These are phyloP conservation scores for Psidium guajava DNA, from an alignment of 345 rosid genomes.

Conservation along the genomic window DNA sequence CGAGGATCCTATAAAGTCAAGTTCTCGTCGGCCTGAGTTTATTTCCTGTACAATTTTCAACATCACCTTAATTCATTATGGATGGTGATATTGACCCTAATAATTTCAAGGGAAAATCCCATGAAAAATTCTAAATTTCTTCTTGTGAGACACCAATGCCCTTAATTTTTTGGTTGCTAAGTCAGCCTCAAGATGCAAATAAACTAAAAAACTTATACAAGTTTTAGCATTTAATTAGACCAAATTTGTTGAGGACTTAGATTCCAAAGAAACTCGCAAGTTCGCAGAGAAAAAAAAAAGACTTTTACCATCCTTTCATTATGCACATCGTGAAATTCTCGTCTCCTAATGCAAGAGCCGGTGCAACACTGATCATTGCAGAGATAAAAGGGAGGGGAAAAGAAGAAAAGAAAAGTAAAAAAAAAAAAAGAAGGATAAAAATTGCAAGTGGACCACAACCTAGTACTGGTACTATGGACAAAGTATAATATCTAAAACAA, in stretches of 20 bases:
- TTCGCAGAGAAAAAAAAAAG: not conserved
- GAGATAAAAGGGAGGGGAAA: not conserved
- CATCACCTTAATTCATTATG: not conserved
- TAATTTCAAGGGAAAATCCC: not conserved
- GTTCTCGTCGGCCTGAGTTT: not conserved
- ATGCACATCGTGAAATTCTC: too few relatives aligned
- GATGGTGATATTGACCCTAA: not conserved
- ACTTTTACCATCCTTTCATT: not conserved
- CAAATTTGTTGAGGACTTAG: not conserved
- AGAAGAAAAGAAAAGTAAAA: not conserved
- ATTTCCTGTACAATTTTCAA: not conserved
- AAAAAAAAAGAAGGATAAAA: not conserved
- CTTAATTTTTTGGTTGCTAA: too few relatives aligned
- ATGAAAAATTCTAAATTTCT: not conserved
- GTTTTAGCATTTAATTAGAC: not conserved
- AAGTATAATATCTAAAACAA: not conserved
- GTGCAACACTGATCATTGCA: not conserved
- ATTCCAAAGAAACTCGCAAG: not conserved
- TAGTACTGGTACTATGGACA: not conserved
- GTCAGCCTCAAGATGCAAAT: not conserved
- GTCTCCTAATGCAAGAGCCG: not conserved
- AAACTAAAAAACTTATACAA: not conserved
- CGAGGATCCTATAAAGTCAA: not conserved
- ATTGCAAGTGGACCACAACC: not conserved
- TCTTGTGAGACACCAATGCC: not conserved